Conservation (phyloP, 179 eudicot species). For the Carnegiea gigantea region DNA sequence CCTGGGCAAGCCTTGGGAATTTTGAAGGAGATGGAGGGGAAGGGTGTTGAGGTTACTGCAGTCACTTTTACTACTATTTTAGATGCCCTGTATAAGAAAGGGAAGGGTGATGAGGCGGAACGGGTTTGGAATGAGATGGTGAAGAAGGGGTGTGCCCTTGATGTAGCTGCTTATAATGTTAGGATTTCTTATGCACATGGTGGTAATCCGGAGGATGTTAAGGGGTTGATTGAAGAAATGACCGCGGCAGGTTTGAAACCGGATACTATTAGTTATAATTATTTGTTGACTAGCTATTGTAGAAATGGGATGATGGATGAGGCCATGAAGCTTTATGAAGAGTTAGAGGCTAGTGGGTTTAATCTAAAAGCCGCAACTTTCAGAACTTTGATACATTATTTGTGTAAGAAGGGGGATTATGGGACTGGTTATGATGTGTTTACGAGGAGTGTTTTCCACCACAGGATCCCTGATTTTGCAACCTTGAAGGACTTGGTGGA, state of each 20-base stretch:
- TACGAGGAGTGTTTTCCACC: slow-evolving; percentile 53
- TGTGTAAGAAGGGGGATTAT: slow-evolving; percentile 55
- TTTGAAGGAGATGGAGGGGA: slow-evolving; percentile 55
- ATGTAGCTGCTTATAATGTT: slow-evolving; percentile 72
- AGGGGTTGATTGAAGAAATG: slow-evolving; percentile 72
- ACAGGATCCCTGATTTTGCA: slow-evolving; percentile 68
- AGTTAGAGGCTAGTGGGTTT: slow-evolving; percentile 47
- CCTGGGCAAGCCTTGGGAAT: slow-evolving; percentile 51
- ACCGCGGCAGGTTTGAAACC: slow-evolving; percentile 50
- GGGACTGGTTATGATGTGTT: slow-evolving; percentile 63
- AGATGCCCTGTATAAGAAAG: slow-evolving; percentile 51
- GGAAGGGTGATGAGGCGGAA: slow-evolving; percentile 53
- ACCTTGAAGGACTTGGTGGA: slow-evolving; percentile 63
- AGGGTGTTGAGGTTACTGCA: slow-evolving; percentile 54
- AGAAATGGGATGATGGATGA: slow-evolving; percentile 62
- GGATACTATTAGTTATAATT: slow-evolving; percentile 63
- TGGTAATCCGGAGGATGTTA: slow-evolving; percentile 53
- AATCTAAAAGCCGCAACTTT: slow-evolving; percentile 62
- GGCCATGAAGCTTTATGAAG: slow-evolving; percentile 57
- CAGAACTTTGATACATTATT: slow-evolving; percentile 58
- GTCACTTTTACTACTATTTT: slow-evolving; percentile 56
- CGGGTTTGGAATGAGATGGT: slow-evolving; percentile 69
- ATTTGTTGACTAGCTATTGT: slow-evolving; percentile 70
- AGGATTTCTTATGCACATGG: slow-evolving; percentile 43
- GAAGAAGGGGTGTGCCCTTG: slow-evolving; percentile 47